These are phyloP conservation scores for Geotrichum cucujoidarum DNA, from an alignment of 1,139 yeast species.

Conservation along the genomic window DNA sequence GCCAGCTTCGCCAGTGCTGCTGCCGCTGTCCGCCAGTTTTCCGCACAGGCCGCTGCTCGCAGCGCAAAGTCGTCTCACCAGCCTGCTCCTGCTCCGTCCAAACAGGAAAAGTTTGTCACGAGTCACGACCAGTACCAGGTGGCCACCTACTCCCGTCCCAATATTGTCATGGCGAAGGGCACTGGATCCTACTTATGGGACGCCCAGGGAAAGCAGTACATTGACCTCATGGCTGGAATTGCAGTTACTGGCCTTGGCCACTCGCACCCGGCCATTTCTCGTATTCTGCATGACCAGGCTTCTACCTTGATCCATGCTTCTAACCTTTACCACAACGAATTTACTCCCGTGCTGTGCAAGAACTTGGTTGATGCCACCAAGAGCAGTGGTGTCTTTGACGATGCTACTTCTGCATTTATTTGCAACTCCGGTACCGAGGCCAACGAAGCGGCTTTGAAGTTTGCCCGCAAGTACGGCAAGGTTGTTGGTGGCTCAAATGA, in stretches of 20 bases:
- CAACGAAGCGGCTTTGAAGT: slow-evolving; percentile 93
- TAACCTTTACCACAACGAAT: slow-evolving; percentile 76
- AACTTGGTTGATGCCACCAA: slow-evolving; percentile 65
- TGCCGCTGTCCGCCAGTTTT: background rate
- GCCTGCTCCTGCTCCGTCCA: no score
- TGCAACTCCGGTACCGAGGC: slow-evolving; percentile 97
- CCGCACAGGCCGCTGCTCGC: no score
- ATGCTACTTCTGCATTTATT: slow-evolving; percentile 78
- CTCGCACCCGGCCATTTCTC: slow-evolving; percentile 64
- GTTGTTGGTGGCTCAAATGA: slow-evolving; percentile 45
- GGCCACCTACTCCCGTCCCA: slow-evolving; percentile 80
- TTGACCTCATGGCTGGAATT: slow-evolving; percentile 92
- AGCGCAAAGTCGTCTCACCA: no score
- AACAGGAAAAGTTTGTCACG: slow-evolving; percentile 33
- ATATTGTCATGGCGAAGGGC: slow-evolving; percentile 56
- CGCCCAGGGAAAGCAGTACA: slow-evolving; percentile 66
- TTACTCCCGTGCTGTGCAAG: slow-evolving; percentile 75
- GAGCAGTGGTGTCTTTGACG: slow-evolving; percentile 67
- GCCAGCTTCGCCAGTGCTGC: slow-evolving; percentile 5
- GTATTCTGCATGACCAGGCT: slow-evolving; percentile 68
- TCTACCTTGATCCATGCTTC: slow-evolving; percentile 73
- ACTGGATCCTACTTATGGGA: slow-evolving; percentile 74
- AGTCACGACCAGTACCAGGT: slow-evolving; percentile 57
- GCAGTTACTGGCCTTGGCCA: slow-evolving; percentile 97
- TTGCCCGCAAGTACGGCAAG: slow-evolving; percentile 81